phyloP scores from a whole-genome alignment of 2,329 filamentous ascomycete genomes.

The Penicillium sp. region DNA sequence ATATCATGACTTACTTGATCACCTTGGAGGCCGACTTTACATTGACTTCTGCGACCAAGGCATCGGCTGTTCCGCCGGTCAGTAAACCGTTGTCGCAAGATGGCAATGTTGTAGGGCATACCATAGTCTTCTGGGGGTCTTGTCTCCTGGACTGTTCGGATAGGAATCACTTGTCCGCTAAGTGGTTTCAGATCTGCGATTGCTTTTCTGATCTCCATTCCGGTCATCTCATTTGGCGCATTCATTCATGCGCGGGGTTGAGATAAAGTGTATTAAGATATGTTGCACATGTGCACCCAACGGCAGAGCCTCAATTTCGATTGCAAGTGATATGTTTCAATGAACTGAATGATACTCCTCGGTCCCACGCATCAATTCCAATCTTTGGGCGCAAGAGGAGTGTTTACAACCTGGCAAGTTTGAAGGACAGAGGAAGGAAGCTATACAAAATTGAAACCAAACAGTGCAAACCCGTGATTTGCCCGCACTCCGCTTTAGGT shows the following conservation, averaged over 20 bases:
- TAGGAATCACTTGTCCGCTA: conserved; percentile 35
- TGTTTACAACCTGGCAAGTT: neutral
- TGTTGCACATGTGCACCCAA: neutral
- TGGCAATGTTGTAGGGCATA: conserved; percentile 20
- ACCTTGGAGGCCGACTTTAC: conserved; percentile 45
- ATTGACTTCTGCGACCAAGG: conserved; percentile 45
- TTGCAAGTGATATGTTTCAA: neutral
- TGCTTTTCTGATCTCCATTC: conserved; percentile 24
- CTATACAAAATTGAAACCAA: conserved; percentile 9
- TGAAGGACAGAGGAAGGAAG: neutral
- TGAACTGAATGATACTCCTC: no score
- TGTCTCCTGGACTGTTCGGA: conserved; percentile 46
- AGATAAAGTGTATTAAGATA: neutral
- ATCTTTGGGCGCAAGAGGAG: neutral
- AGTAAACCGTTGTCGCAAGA: neutral
- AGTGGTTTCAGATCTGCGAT: conserved; percentile 31
- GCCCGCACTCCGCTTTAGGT: neutral
- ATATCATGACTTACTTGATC: conserved; percentile 35
- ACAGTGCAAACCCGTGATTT: conserved; percentile 3
- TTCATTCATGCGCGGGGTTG: neutral
- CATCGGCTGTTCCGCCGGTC: conserved; percentile 35
- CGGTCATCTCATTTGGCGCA: neutral
- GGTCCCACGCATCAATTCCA: neutral
- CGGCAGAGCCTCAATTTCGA: neutral
- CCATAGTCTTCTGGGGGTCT: conserved; percentile 41